A percentile compares a stretch with the other conserved stretches of the same genome.
These are phyloP conservation scores for Cajanus cajan DNA, from an alignment of 306 rosid genomes.

Conservation along the genomic window DNA sequence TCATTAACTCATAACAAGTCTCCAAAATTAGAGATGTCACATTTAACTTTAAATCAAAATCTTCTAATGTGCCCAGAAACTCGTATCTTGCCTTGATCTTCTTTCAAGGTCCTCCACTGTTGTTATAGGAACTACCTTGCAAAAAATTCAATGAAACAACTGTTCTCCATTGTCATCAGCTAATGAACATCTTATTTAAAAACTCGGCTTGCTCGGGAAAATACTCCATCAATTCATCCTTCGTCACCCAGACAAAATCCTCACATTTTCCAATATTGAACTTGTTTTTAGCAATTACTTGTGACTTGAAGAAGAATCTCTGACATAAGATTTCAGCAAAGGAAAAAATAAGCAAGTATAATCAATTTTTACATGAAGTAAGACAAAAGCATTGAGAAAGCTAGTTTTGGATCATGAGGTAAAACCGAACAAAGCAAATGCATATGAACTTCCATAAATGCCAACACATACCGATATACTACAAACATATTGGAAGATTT, in stretches of 20 bases:
- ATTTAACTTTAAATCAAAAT: not conserved
- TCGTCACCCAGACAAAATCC: slow-evolving; percentile 90
- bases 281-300: slow-evolving; percentile 75
- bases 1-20: not conserved
- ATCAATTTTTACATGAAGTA: slow-evolving; percentile 4
- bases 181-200: slow-evolving; percentile 75
- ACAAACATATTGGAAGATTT: not conserved
- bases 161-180: slow-evolving; percentile 41
- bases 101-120: slow-evolving; percentile 3
- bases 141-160: slow-evolving; percentile 13
- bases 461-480: not conserved
- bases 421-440: not conserved
- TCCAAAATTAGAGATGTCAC: slow-evolving; percentile 15
- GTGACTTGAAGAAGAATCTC: slow-evolving; percentile 87
- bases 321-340: slow-evolving; percentile 33
- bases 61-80: not conserved
- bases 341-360: slow-evolving; percentile 2
- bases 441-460: not conserved
- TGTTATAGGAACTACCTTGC: slow-evolving; percentile 11
- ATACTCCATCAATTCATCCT: slow-evolving; percentile 77
- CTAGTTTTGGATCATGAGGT: slow-evolving; percentile 2
- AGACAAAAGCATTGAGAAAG: not conserved
- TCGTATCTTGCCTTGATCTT: not conserved
- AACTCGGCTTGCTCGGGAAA: slow-evolving; percentile 78
- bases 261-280: slow-evolving; percentile 53